Evolutionary conservation across 2,329 filamentous ascomycete species (phyloP), one percentile per base, ranked within the genome.

Genomic region (Penicillium decumbens): DNA sequence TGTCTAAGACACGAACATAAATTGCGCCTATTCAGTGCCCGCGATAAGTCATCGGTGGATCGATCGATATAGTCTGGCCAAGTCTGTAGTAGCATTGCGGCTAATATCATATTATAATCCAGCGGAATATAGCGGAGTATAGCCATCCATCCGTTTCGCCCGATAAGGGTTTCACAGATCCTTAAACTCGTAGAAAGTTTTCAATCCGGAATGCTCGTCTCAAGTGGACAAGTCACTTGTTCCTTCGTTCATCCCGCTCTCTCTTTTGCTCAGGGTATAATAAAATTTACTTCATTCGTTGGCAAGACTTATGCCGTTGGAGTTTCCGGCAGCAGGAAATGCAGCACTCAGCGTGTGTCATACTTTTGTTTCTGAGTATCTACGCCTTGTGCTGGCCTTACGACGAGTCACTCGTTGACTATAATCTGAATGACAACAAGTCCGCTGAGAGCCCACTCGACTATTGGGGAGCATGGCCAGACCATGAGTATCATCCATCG

Each of bases 341-440:
- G 33, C 33, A 23, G 33, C 33, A 6, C 18, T 20, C 15, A 9
- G 9, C 15, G 18, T 9, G 20, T 20, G 3, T 37, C 33, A 37
- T 20, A 20, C 15, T 37, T 3, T 37, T 8, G 18, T 37, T 37
- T 12, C 9, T 37, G 8, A 37, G 33, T 9, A 37, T 4, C 2
- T 37, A 20, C 4, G 33, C 8, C 33, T 37, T 9, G 33, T 20
- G 33, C 10, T 37, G 33, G 33, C 33, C 33, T 4, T 37, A 37
- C 33, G 33, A 37, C 6, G 33, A 37, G 33, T 20, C 33, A 5
- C 33, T 37, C 3, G 15, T 23, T 9, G 33, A 20, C 20, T 37
- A 8, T 4, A 85, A 85, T 59, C 71, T 85, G 47, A 85, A 85
- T 64, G 69, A 72, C 54, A 84, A 85, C 62, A 63, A 77, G 57